Conservation (phyloP, 192 early-diverging fungal genomes). For the Backusella sp. region DNA sequence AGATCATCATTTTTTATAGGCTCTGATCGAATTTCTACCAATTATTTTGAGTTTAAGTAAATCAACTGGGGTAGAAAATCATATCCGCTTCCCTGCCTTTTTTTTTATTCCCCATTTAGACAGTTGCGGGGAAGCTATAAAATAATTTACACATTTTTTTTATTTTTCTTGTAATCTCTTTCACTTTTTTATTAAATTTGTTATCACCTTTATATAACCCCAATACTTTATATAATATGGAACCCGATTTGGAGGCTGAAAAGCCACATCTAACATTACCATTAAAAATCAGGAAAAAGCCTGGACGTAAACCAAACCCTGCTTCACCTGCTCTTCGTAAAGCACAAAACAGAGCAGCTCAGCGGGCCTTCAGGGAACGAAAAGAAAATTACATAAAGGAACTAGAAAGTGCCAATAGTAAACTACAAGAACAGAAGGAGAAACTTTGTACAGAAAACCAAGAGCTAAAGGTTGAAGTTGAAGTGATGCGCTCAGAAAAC, state of each 20-base stretch:
- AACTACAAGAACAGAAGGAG: slow-evolving; percentile 59
- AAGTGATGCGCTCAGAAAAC: slow-evolving; percentile 42
- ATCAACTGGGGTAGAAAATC: background rate
- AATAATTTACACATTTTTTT: background rate
- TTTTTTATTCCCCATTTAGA: background rate
- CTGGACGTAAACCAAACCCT: slow-evolving; percentile 60
- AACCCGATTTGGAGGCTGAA: background rate
- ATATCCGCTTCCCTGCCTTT: background rate
- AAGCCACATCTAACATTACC: background rate
- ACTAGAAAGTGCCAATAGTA: slow-evolving; percentile 70
- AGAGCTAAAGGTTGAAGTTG: slow-evolving; percentile 36
- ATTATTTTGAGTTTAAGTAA: background rate
- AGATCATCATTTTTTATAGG: background rate
- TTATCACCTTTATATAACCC: background rate
- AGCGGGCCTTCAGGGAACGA: slow-evolving; percentile 89
- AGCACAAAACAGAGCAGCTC: slow-evolving; percentile 86
- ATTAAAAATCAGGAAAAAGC: slow-evolving; percentile 42
- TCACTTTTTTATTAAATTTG: background rate
- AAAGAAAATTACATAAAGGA: slow-evolving; percentile 75
- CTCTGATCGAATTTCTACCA: no score
- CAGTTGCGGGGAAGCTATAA: background rate
- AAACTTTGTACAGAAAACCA: slow-evolving; percentile 41
- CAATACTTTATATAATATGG: background rate
- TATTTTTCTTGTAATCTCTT: background rate
- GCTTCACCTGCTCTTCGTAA: slow-evolving; percentile 56